Conservation (phyloP, 1,284 basidiomycete genomes). For the Wolfiporia cocos region DNA sequence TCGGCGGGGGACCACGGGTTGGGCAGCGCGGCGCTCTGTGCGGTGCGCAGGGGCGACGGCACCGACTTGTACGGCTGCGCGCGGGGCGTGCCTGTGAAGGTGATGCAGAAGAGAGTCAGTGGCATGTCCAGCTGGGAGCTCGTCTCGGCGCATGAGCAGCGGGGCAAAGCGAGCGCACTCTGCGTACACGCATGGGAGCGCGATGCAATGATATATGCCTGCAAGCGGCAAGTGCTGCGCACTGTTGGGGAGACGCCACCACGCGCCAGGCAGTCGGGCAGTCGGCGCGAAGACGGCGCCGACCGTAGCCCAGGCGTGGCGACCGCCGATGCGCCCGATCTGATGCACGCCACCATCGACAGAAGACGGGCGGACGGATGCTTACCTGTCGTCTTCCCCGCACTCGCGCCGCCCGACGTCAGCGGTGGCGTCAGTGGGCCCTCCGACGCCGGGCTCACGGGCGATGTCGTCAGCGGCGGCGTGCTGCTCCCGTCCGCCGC, state of each 20-base stretch:
- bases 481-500: too few relatives aligned
- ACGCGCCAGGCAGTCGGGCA: neutral
- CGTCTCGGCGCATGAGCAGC: neutral
- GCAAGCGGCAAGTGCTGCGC: too few relatives aligned
- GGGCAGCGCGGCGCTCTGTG: constrained; percentile 23
- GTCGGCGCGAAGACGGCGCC: neutral
- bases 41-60: constrained; percentile 51
- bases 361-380: too few relatives aligned
- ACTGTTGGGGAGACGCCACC: neutral
- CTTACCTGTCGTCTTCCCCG: constrained; percentile 7
- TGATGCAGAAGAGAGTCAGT: constrained; percentile 1
- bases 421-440: constrained; percentile 8
- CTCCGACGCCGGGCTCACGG: constrained; percentile 10
- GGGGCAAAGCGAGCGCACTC: neutral
- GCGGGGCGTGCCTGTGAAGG: constrained; percentile 1
- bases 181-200: neutral
- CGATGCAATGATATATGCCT: too few relatives aligned
- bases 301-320: too few relatives aligned
- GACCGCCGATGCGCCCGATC: too few relatives aligned
- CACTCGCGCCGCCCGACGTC: too few relatives aligned
- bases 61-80: constrained; percentile 31
- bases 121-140: too few relatives aligned
- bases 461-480: constrained; percentile 10
- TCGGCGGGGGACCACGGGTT: constrained; percentile 9
- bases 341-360: too few relatives aligned